Percentiles rank a stretch among this genome's conserved stretches.
phyloP scores from a whole-genome alignment of 495 filamentous ascomycete species.

The Podospora pseudopauciseta region DNA sequence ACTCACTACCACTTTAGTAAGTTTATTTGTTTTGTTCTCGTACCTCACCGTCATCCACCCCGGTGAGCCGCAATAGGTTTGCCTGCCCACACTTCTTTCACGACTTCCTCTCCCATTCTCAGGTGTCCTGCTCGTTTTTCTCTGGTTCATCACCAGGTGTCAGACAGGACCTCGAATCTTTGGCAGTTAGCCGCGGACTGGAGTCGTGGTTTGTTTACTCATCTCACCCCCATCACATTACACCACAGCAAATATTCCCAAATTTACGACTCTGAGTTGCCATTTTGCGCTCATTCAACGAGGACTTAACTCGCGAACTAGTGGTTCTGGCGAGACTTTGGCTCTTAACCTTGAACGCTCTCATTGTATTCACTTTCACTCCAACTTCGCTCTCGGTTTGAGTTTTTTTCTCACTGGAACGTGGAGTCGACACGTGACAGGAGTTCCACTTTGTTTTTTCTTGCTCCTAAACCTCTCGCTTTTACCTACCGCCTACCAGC shows the following conservation, averaged over 20 bases:
- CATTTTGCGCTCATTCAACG: not conserved
- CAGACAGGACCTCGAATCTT: not conserved
- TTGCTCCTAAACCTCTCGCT: conserved; percentile 3
- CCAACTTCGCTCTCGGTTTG: not conserved
- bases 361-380: not conserved
- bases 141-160: not conserved
- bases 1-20: not conserved
- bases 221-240: not conserved
- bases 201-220: not conserved
- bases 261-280: not conserved
- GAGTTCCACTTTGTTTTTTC: conserved; percentile 9
- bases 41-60: not conserved
- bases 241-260: not conserved
- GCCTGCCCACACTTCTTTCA: too few relatives aligned
- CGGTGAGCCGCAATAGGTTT: too few relatives aligned
- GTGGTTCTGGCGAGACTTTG: not conserved
- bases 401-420: not conserved
- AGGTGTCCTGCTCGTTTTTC: not conserved
- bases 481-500: not conserved
- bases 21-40: not conserved
- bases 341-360: not conserved
- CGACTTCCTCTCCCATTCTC: not conserved
- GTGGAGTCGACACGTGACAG: not conserved
- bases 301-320: not conserved
- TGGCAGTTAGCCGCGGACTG: not conserved